Percentiles rank a stretch among this genome's conserved stretches.
phyloP scores from a whole-genome alignment of 2,329 filamentous ascomycete species.

The Alternaria metachromatica region DNA sequence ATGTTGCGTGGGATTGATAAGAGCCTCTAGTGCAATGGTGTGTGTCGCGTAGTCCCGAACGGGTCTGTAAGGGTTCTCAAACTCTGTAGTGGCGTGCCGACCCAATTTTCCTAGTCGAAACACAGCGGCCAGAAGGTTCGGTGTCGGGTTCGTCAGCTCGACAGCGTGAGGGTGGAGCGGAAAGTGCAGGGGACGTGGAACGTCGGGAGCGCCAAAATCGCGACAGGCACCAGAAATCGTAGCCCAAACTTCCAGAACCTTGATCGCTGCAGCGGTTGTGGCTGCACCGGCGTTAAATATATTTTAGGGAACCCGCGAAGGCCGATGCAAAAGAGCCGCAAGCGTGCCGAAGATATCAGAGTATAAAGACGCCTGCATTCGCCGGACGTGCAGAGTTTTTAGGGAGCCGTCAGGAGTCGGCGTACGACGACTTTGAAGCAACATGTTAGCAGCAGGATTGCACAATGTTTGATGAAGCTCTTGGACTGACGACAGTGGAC shows the following conservation, averaged over 20 bases:
- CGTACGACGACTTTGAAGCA: conserved; percentile 9
- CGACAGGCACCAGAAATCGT: conserved; percentile 19
- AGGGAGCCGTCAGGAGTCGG: neutral
- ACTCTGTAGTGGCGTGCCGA: conserved; percentile 23
- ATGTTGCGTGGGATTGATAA: conserved; percentile 27
- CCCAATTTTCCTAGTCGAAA: conserved; percentile 33
- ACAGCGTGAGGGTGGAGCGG: conserved; percentile 34
- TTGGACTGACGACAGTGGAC: conserved; percentile 32
- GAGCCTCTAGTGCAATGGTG: conserved; percentile 20
- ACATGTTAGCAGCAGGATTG: conserved; percentile 1
- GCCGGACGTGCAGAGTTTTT: conserved; percentile 18
- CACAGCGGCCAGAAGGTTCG: conserved; percentile 43
- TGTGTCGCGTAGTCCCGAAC: conserved; percentile 16
- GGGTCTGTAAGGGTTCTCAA: conserved; percentile 20
- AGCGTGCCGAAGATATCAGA: conserved; percentile 14
- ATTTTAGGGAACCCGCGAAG: conserved; percentile 26
- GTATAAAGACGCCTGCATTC: conserved; percentile 18
- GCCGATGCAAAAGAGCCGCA: conserved; percentile 16
- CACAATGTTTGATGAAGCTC: conserved; percentile 13
- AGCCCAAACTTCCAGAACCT: conserved; percentile 23
- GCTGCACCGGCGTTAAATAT: conserved; percentile 26
- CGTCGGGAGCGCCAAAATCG: conserved; percentile 29
- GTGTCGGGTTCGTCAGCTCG: conserved; percentile 31
- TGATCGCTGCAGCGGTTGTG: conserved; percentile 34
- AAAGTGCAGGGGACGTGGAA: conserved; percentile 27